Evolutionary conservation across 257 asterid species (phyloP).

Genomic region (Verbascum thapsus): DNA sequence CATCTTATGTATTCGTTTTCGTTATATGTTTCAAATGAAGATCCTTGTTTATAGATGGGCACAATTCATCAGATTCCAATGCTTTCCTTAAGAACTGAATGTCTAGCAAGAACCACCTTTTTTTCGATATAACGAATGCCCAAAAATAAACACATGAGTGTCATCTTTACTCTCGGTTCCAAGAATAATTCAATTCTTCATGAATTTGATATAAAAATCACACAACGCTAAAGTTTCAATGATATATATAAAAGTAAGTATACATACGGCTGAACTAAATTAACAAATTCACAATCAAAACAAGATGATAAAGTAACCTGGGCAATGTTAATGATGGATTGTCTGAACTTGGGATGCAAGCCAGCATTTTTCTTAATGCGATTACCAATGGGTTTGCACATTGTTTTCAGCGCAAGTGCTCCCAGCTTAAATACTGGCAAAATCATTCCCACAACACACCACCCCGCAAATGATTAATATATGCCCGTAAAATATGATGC

Average conservation of each 20-base stretch:
- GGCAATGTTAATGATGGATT: constrained; percentile 70
- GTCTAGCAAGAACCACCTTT: no score
- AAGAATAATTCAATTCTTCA: constrained; percentile 5
- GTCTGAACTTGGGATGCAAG: constrained; percentile 65
- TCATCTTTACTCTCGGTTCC: neutral
- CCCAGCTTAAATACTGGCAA: constrained; percentile 81
- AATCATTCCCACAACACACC: constrained; percentile 44
- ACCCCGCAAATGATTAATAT: no score
- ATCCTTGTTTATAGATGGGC: no score
- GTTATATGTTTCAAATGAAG: neutral
- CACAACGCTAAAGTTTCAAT: neutral
- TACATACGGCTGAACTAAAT: no score
- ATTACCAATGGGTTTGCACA: constrained; percentile 81
- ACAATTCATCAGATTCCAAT: no score
- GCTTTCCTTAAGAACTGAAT: no score
- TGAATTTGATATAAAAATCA: neutral
- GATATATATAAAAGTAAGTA: no score
- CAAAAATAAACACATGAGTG: neutral
- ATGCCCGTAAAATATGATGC: no score
- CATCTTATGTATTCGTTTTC: neutral
- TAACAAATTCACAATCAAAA: neutral
- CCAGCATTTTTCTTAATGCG: constrained; percentile 82
- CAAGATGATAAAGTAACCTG: constrained; percentile 48
- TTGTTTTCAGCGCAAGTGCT: constrained; percentile 69
- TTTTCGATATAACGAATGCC: no score